A percentile compares a stretch with the other conserved stretches of the same genome.
Conservation (phyloP, 768 basidiomycete species). For the Gymnopilus dilepis region DNA sequence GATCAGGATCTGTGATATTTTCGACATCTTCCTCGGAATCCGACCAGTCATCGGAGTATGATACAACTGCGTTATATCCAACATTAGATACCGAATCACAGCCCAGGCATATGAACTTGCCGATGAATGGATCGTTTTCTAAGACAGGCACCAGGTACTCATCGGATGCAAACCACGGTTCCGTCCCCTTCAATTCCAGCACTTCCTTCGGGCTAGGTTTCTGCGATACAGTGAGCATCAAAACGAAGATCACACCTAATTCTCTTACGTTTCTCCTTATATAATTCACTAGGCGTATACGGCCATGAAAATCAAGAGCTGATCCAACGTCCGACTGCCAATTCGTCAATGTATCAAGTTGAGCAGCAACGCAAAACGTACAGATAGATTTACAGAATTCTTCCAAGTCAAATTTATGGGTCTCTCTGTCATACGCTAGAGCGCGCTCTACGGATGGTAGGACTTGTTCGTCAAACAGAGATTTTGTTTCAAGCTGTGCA, state of each 20-base stretch:
- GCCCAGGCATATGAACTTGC: conserved; percentile 54
- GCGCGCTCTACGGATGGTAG: conserved; percentile 66
- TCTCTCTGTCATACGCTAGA: conserved; percentile 61
- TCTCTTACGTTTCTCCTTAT: conserved; percentile 73
- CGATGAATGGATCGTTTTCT: conserved; percentile 88
- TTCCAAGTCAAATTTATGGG: conserved; percentile 68
- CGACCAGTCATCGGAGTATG: conserved; percentile 74
- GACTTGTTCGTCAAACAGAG: conserved; percentile 74
- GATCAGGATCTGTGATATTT: conserved; percentile 35
- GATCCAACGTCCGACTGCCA: neutral
- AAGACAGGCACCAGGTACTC: conserved; percentile 82
- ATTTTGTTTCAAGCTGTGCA: conserved; percentile 57
- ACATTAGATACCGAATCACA: neutral
- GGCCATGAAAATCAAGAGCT: conserved; percentile 81
- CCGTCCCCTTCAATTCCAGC: conserved; percentile 54
- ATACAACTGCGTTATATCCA: conserved; percentile 45
- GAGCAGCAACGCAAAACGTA: conserved; percentile 39
- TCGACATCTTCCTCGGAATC: conserved; percentile 74
- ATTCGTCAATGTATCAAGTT: neutral
- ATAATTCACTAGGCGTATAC: conserved; percentile 85
- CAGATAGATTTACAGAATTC: conserved; percentile 56
- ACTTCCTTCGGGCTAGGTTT: conserved; percentile 54
- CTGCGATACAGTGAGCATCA: conserved; percentile 40
- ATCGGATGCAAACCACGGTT: conserved; percentile 74
- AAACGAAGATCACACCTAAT: neutral